Evolutionary conservation across 2,329 filamentous ascomycete species (phyloP), one percentile per base, ranked within the genome.

Genomic region (Stachybotrys chartarum): DNA sequence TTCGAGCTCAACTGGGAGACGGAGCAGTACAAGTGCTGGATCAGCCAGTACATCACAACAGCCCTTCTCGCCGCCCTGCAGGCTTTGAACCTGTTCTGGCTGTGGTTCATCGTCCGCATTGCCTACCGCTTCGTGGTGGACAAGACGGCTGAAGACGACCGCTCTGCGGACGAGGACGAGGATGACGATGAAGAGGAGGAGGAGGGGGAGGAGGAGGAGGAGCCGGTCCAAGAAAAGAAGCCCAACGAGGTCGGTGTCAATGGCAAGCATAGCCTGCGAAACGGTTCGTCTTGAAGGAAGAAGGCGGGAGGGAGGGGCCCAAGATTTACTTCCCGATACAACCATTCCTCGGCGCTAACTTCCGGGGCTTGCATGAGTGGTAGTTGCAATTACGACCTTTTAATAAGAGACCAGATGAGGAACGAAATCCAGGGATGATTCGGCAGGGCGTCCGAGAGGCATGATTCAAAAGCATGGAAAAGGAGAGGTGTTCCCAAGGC

Each of bases 31-130:
- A 93, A 92, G 75, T 90, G 87, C 74, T 76, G 74, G 65, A 72
- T 92, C 57, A 78, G 82, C 31, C 86, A 90, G 67, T 75, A 76
- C 68, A 90, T 92, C 64, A 86, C 87, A 11, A 77, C 84, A 8
- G 63, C 66, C 3, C 78, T 93, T 30, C 79, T 93, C 7, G 77
- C 83, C 4, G 75, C 78, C 4, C 77, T 93, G 39, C 89, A 93
- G 71, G 82, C 84, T 1, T 78, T 93, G 54, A 93, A 93, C 68
- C 70, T 92, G 10, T 91, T 92, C 73, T 93, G 89, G 89, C 81
- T 91, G 56, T 90, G 85, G 71, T 84, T 87, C 70, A 91, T 93
- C 64, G 68, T 88, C 57, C 80, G 88, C 60, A 90, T 92, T 60
- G 86, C 86, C 50, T 89, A 85, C 64, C 80, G 88, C 57, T 88